Percentiles rank a stretch among this genome's conserved stretches.
phyloP scores from a whole-genome alignment of 768 basidiomycete genomes.

The Goffeauzyma gilvescens region DNA sequence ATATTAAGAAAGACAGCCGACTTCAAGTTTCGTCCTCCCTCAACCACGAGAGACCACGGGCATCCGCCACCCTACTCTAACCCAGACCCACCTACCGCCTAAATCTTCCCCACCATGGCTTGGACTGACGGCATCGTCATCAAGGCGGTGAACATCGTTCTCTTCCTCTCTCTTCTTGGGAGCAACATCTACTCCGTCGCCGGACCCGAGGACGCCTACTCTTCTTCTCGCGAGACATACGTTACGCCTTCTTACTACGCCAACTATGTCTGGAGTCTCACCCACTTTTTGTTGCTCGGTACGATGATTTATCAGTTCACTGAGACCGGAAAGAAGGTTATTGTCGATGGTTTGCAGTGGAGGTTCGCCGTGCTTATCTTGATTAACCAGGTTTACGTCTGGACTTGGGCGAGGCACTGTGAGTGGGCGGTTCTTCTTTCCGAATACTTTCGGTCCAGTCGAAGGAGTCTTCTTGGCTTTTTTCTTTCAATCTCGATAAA shows the following conservation, averaged over 20 bases:
- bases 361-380: constrained; percentile 71
- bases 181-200: constrained; percentile 67
- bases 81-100: no score
- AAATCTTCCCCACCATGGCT: constrained; percentile 21
- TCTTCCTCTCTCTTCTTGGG: constrained; percentile 55
- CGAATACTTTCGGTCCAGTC: no score
- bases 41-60: no score
- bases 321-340: constrained; percentile 46
- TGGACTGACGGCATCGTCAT: constrained; percentile 68
- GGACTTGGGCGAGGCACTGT: constrained; percentile 67
- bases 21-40: no score
- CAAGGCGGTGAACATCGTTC: constrained; percentile 70
- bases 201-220: constrained; percentile 39
- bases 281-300: constrained; percentile 77
- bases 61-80: no score
- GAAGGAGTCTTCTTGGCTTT: no score
- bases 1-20: no score
- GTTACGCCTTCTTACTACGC: constrained; percentile 87
- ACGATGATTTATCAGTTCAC: constrained; percentile 46
- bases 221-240: constrained; percentile 64
- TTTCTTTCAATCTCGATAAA: no score
- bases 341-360: constrained; percentile 80
- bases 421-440: background rate
- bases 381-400: constrained; percentile 75
- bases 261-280: constrained; percentile 69